phyloP scores from a whole-genome alignment of 1,139 yeast genomes.

The Blastobotrys capitulatus region DNA sequence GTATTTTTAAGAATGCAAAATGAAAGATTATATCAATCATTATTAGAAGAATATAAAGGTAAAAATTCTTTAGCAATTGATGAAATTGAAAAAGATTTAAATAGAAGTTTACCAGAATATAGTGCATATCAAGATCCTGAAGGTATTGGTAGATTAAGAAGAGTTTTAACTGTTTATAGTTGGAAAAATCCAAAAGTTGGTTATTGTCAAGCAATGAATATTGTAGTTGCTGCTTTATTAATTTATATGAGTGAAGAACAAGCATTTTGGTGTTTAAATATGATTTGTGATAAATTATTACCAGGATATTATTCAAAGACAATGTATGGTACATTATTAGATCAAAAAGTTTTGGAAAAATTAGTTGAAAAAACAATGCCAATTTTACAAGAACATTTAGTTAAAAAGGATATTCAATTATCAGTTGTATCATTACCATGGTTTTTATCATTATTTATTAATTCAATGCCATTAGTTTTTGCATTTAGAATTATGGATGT shows the following conservation, averaged over 20 bases:
- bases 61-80: slow-evolving; percentile 79
- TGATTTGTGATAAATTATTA: slow-evolving; percentile 76
- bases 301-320: slow-evolving; percentile 97
- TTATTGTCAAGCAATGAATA: slow-evolving; percentile 98
- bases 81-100: slow-evolving; percentile 93
- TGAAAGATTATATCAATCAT: slow-evolving; percentile 50
- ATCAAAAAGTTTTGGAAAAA: slow-evolving; percentile 89
- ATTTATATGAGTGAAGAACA: slow-evolving; percentile 97
- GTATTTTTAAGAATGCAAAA: slow-evolving; percentile 66
- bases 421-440: slow-evolving; percentile 94
- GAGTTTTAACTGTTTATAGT: slow-evolving; percentile 88
- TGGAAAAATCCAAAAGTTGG: slow-evolving; percentile 98
- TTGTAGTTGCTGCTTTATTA: slow-evolving; percentile 87
- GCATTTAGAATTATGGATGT: slow-evolving; percentile 92
- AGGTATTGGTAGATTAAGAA: slow-evolving; percentile 77
- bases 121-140: slow-evolving; percentile 85
- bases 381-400: slow-evolving; percentile 75
- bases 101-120: slow-evolving; percentile 91
- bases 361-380: slow-evolving; percentile 91
- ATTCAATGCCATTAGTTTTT: slow-evolving; percentile 90
- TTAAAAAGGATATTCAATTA: slow-evolving; percentile 77
- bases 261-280: slow-evolving; percentile 88
- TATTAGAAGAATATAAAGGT: slow-evolving; percentile 57
- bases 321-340: slow-evolving; percentile 94
- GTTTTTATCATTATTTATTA: slow-evolving; percentile 86